These are phyloP conservation scores for Raddia guianensis DNA, from an alignment of 176 grass and related monocot species.

Conservation along the genomic window DNA sequence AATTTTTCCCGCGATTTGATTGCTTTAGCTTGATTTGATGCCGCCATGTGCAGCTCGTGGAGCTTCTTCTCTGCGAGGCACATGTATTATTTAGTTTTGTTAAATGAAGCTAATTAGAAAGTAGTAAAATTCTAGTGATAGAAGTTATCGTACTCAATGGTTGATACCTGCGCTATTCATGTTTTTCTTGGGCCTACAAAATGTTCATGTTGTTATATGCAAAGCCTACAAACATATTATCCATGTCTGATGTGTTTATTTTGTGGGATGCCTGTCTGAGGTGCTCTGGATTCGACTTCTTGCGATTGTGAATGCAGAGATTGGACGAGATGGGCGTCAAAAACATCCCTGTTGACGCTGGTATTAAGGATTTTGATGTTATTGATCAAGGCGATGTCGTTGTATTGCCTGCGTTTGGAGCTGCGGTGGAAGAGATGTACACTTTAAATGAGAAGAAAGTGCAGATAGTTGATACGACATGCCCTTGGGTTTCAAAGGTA, in stretches of 20 bases:
- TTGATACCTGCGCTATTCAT: background rate
- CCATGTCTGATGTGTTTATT: background rate
- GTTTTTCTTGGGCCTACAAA: background rate
- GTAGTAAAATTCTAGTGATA: background rate
- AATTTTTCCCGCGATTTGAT: background rate
- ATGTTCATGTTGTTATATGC: background rate
- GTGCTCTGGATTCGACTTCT: background rate
- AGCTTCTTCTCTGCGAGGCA: too few relatives aligned
- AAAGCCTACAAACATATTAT: background rate
- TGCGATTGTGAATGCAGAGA: constrained; percentile 52
- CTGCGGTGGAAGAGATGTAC: constrained; percentile 95
- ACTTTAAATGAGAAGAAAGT: constrained; percentile 94
- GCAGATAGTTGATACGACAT: constrained; percentile 96
- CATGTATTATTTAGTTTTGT: background rate
- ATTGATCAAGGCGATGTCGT: constrained; percentile 83
- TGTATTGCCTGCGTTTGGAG: constrained; percentile 93
- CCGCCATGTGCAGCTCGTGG: too few relatives aligned
- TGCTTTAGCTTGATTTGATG: background rate
- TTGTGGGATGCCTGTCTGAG: background rate
- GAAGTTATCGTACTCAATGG: background rate
- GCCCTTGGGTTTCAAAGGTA: constrained; percentile 99
- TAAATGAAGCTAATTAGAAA: background rate
- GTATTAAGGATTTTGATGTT: constrained; percentile 73
- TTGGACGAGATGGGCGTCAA: constrained; percentile 81
- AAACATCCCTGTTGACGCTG: constrained; percentile 65